Conservation (phyloP, 2,329 filamentous ascomycete species). For the Magnaporthiopsis rhizophila region DNA sequence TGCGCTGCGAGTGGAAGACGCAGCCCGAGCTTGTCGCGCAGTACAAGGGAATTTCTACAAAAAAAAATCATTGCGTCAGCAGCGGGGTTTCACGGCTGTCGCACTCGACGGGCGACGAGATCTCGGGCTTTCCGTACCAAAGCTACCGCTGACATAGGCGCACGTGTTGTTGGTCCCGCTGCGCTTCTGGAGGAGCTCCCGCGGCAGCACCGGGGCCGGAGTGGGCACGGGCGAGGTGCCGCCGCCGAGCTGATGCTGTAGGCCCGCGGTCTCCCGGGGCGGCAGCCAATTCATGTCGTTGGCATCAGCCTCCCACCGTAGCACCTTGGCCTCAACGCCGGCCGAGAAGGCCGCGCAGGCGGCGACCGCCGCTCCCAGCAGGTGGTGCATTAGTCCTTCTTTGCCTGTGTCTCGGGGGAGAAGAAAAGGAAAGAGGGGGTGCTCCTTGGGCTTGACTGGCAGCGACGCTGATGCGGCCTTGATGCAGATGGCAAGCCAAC, state of each 20-base stretch:
- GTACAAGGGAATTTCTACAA: conserved; percentile 17
- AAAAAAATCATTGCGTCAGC: background rate
- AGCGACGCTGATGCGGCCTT: background rate
- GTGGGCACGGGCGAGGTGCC: conserved; percentile 13
- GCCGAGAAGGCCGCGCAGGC: background rate
- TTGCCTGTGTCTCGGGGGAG: background rate
- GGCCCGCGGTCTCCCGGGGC: conserved; percentile 18
- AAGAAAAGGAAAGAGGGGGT: background rate
- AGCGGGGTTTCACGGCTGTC: background rate
- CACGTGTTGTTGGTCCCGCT: conserved; percentile 22
- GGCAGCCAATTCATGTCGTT: conserved; percentile 18
- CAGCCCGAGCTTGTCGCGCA: conserved; percentile 20
- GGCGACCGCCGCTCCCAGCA: background rate
- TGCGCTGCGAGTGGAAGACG: conserved; percentile 20
- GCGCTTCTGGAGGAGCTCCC: conserved; percentile 16
- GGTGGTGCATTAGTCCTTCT: background rate
- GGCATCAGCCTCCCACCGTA: conserved; percentile 17
- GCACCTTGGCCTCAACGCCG: background rate
- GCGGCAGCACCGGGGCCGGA: conserved; percentile 10
- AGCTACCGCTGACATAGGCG: conserved; percentile 21
- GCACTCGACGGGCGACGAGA: no score
- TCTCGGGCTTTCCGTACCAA: conserved; percentile 11
- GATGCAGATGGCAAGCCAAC: background rate
- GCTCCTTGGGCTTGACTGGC: background rate
- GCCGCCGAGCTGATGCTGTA: conserved; percentile 14